These are phyloP conservation scores for Fistulinella prunicolor DNA, from an alignment of 768 basidiomycete species.

Conservation along the genomic window DNA sequence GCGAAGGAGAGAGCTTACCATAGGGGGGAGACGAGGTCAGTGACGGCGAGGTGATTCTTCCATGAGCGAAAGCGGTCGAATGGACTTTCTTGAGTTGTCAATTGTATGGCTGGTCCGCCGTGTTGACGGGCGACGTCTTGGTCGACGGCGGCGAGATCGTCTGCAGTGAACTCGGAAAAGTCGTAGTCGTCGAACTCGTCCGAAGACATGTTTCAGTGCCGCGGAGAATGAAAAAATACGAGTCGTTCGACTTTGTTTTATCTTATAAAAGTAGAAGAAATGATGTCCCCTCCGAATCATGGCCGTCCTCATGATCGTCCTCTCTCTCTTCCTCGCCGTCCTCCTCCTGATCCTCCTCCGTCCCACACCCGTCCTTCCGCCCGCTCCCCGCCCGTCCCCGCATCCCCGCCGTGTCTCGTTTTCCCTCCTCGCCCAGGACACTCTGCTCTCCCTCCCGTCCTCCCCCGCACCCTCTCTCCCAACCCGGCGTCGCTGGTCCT, in stretches of 20 bases:
- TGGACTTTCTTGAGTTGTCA: slow-evolving; percentile 36
- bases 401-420: slow-evolving; percentile 19
- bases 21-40: slow-evolving; percentile 57
- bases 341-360: neutral
- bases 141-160: slow-evolving; percentile 47
- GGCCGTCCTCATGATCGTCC: slow-evolving; percentile 2
- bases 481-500: too few relatives aligned
- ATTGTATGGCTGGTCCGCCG: slow-evolving; percentile 33
- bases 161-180: slow-evolving; percentile 54
- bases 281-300: neutral
- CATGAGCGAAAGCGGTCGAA: slow-evolving; percentile 43
- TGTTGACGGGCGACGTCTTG: slow-evolving; percentile 13
- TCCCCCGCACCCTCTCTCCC: too few relatives aligned
- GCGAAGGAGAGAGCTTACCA: slow-evolving; percentile 43
- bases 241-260: slow-evolving; percentile 20
- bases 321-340: slow-evolving; percentile 7
- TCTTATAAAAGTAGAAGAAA: too few relatives aligned
- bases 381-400: neutral
- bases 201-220: slow-evolving; percentile 28
- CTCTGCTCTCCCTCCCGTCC: too few relatives aligned
- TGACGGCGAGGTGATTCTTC: slow-evolving; percentile 50
- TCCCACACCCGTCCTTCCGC: neutral
- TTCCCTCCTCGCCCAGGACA: neutral
- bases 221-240: slow-evolving; percentile 16
- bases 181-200: slow-evolving; percentile 49